Base-by-base conservation (phyloP, 345 rosid genomes). In the Abelmoschus esculentus region DNA sequence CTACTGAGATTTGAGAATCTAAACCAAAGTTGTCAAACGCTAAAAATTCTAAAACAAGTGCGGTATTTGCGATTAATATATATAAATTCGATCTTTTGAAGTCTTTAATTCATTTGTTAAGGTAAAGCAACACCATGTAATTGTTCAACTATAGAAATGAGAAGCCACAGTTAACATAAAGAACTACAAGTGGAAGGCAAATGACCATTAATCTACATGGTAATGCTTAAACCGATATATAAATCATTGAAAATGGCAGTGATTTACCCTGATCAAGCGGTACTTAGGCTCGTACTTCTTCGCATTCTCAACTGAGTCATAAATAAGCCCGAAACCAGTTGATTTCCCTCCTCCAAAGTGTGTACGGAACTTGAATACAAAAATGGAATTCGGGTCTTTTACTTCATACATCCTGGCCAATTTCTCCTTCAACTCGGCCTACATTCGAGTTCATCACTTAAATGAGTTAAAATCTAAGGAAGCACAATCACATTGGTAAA, bases 301-400 rank as follows among this genome's bases (percentile, higher is more conserved):
- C 2, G 91, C 91, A 58, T 76, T 83, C 70, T 86, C 91, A 61
- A 82, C 81, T 0, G 86, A 82, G 44, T 86, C 91, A 50, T 89
- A 89, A 52, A 89, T 85, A 78, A 89, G 72, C 6, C 91, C 91
- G 72, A 89, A 89, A 0, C 95, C 89, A 4, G 88, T 89, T 3
- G 95, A 89, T 32, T 86, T 89, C 32, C 95, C 95, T 50, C 95
- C 91, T 34, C 91, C 95, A 72, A 89, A 89, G 65, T 86, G 89
- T 14, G 89, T 89, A 69, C 91, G 78, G 74, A 89, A 89, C 81
- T 89, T 86, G 76, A 89, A 89, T 2, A 85, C 89, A 66, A 86
- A 86, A 57, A 86, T 89, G 13, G 88, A 62, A 66, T 86, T 85
- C 15, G 84, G 74, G 64, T 89, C 91, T 80, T 78, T 86, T 26